These are phyloP conservation scores for Cyclotella cryptica DNA, from an alignment of 108 stramenopile species.

Conservation along the genomic window DNA sequence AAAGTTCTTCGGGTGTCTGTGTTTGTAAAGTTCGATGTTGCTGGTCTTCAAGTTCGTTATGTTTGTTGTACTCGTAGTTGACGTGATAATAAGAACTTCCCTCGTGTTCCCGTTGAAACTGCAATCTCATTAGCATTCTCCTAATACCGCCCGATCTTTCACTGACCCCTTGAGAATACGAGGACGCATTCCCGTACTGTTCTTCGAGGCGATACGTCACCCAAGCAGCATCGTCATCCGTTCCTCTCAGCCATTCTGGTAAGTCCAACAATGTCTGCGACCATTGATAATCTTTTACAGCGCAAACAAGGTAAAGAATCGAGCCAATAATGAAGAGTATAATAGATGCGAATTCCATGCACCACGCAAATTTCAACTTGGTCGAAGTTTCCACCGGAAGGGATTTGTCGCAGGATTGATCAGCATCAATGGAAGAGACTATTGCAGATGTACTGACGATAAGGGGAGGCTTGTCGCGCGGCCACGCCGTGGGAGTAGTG, in stretches of 20 bases:
- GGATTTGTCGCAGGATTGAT: background rate
- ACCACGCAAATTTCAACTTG: background rate
- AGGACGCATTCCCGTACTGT: background rate
- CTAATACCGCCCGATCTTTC: too few species aligned
- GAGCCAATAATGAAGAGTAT: constrained; percentile 17
- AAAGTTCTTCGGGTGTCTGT: constrained; percentile 18
- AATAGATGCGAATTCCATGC: constrained; percentile 10
- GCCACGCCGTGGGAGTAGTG: background rate
- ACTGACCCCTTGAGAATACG: too few species aligned
- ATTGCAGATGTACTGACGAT: too few species aligned
- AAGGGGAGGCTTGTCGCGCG: too few species aligned
- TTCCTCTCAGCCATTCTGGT: background rate
- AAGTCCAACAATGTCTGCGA: constrained; percentile 4
- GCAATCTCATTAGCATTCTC: background rate
- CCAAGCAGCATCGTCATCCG: constrained; percentile 15
- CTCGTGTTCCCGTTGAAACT: background rate
- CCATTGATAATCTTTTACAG: constrained; percentile 27
- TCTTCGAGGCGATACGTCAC: background rate
- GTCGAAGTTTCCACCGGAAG: background rate
- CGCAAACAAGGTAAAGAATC: constrained; percentile 8
- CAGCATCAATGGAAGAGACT: background rate
- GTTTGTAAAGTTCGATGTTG: background rate
- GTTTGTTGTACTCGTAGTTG: background rate
- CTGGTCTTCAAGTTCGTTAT: background rate
- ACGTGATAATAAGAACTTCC: too few species aligned